Evolutionary conservation across 202 grass and related monocot species (phyloP).

Genomic region (Miscanthus sacchariflorus): DNA sequence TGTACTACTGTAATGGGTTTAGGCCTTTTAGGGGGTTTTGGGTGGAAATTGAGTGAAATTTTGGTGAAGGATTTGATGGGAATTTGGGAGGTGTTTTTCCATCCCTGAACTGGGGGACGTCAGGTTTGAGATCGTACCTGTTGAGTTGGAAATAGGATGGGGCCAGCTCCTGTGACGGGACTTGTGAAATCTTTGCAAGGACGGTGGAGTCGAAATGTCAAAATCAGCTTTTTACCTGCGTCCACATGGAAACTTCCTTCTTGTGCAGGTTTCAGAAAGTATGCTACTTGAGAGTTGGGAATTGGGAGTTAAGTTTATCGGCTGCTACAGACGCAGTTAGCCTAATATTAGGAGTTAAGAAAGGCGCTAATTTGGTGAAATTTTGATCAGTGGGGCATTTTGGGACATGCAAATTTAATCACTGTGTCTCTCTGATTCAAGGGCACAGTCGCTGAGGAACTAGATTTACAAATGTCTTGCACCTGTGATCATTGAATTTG

Average conservation of each 20-base stretch:
- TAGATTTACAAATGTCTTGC: slow-evolving; percentile 2
- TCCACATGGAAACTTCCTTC: slow-evolving; percentile 17
- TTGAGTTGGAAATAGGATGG: not conserved
- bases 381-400: slow-evolving; percentile 2
- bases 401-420: not conserved
- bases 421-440: not conserved
- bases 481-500: slow-evolving; percentile 8
- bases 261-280: not conserved
- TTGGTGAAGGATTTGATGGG: not conserved
- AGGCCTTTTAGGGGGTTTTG: not conserved
- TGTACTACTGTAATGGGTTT: not conserved
- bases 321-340: not conserved
- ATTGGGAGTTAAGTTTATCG: slow-evolving; percentile 9
- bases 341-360: not conserved
- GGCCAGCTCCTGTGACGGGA: slow-evolving; percentile 14
- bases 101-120: not conserved
- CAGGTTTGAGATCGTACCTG: not conserved
- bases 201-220: slow-evolving; percentile 21
- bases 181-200: not conserved
- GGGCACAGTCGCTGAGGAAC: not conserved
- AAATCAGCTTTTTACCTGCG: slow-evolving; percentile 32
- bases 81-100: not conserved
- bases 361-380: not conserved
- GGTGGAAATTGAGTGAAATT: not conserved
- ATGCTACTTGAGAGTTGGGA: not conserved